phyloP scores from a whole-genome alignment of 495 filamentous ascomycete genomes.

The Penicillium mononematosum region DNA sequence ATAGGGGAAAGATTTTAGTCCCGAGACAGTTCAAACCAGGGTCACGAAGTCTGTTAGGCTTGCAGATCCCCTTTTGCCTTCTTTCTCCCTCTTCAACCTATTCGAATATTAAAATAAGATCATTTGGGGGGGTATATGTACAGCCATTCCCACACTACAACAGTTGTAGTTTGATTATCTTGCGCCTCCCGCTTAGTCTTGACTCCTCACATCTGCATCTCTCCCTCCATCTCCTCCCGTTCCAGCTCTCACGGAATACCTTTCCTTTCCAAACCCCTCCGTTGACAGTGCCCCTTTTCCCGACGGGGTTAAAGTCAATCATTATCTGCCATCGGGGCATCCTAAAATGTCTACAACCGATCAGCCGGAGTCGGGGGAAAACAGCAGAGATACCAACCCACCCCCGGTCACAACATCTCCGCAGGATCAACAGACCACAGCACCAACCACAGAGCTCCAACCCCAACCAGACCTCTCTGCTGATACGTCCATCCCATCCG shows the following conservation, averaged over 20 bases:
- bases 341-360: constrained; percentile 33
- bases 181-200: constrained; percentile 22
- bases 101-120: not conserved
- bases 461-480: constrained; percentile 16
- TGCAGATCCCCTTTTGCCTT: constrained; percentile 20
- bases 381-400: constrained; percentile 20
- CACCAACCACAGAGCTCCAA: constrained; percentile 15
- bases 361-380: constrained; percentile 23
- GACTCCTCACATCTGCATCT: constrained; percentile 29
- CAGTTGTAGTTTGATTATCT: constrained; percentile 17
- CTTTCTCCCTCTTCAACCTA: constrained; percentile 6
- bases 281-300: constrained; percentile 12
- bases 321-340: constrained; percentile 16
- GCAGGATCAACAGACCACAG: constrained; percentile 23
- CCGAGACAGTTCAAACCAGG: constrained; percentile 5
- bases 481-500: constrained; percentile 11
- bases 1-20: not conserved
- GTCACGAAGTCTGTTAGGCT: constrained; percentile 4
- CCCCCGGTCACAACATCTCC: constrained; percentile 24
- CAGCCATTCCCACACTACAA: constrained; percentile 12
- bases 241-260: not conserved
- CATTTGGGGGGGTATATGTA: constrained; percentile 1
- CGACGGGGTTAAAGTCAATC: constrained; percentile 20
- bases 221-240: constrained; percentile 4
- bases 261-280: constrained; percentile 3